Evolutionary conservation across 2,329 filamentous ascomycete genomes (phyloP).

Genomic region (Aureobasidium sp.): DNA sequence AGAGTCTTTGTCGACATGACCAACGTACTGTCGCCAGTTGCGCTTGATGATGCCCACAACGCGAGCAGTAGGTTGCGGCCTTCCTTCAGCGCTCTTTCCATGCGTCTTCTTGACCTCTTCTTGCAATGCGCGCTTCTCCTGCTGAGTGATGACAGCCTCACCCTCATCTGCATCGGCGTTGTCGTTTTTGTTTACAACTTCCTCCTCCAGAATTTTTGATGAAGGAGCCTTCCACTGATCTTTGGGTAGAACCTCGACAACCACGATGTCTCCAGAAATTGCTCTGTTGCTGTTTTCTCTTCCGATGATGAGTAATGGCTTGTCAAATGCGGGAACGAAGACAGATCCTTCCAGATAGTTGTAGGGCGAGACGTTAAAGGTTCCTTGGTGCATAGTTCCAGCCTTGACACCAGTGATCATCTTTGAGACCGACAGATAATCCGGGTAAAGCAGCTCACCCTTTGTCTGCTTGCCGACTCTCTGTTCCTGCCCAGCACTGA

Average conservation of each 20-base stretch:
- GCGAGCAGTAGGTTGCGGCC: slow-evolving; percentile 80
- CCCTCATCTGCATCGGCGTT: slow-evolving; percentile 76
- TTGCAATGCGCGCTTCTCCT: slow-evolving; percentile 77
- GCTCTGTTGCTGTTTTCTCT: slow-evolving; percentile 94
- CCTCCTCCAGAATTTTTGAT: slow-evolving; percentile 92
- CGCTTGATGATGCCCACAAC: slow-evolving; percentile 90
- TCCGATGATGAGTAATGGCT: slow-evolving; percentile 78
- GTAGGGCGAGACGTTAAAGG: slow-evolving; percentile 94
- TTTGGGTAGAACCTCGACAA: slow-evolving; percentile 85
- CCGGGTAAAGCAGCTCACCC: slow-evolving; percentile 72
- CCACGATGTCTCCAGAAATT: slow-evolving; percentile 85
- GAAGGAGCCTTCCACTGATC: slow-evolving; percentile 97
- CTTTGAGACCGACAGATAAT: slow-evolving; percentile 82
- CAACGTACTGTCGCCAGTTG: slow-evolving; percentile 97
- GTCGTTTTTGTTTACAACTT: slow-evolving; percentile 83
- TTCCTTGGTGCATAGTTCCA: slow-evolving; percentile 84
- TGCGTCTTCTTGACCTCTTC: slow-evolving; percentile 87
- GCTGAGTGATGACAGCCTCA: slow-evolving; percentile 73
- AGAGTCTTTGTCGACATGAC: slow-evolving; percentile 84
- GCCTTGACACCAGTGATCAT: slow-evolving; percentile 91
- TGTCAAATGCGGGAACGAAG: slow-evolving; percentile 82
- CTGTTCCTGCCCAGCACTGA: slow-evolving; percentile 69
- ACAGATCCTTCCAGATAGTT: slow-evolving; percentile 95
- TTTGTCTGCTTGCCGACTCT: slow-evolving; percentile 58
- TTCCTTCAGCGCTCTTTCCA: slow-evolving; percentile 65